Conservation (phyloP, 352 stramenopile species). For the Phytopythium mirpurense region DNA sequence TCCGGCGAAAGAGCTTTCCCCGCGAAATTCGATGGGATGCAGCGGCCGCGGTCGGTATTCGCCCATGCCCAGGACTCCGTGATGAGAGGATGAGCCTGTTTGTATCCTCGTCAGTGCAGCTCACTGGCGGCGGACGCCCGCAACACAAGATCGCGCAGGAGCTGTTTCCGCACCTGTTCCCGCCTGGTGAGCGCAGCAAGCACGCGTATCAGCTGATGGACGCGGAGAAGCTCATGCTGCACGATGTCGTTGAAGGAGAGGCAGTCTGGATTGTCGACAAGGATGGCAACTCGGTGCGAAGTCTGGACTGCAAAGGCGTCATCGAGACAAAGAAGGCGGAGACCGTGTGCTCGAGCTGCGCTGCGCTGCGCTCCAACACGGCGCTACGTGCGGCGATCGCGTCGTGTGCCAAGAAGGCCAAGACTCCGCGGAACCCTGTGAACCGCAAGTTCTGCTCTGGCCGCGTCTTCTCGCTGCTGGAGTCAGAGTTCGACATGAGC, state of each 20-base stretch:
- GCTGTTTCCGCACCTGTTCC: constrained; percentile 64
- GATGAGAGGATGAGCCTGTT: constrained; percentile 49
- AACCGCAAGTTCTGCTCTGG: constrained; percentile 56
- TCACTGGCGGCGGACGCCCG: constrained; percentile 59
- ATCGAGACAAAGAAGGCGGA: constrained; percentile 37
- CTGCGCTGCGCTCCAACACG: constrained; percentile 41
- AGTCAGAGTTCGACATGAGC: constrained; percentile 50
- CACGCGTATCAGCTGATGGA: constrained; percentile 32
- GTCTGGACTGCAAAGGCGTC: constrained; percentile 54
- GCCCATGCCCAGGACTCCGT: constrained; percentile 64
- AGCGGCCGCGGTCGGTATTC: constrained; percentile 25
- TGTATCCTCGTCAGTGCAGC: constrained; percentile 46
- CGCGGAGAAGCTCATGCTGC: constrained; percentile 54
- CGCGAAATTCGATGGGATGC: constrained; percentile 55
- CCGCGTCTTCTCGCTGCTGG: constrained; percentile 43
- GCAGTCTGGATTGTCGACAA: constrained; percentile 80
- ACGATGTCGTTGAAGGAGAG: constrained; percentile 71
- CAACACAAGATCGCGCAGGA: constrained; percentile 63
- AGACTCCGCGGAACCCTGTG: constrained; percentile 35
- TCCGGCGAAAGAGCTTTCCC: constrained; percentile 32
- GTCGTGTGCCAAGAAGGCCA: constrained; percentile 32
- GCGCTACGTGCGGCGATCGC: constrained; percentile 38
- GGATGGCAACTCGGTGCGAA: constrained; percentile 61
- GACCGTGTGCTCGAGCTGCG: constrained; percentile 35
- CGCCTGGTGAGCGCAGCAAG: constrained; percentile 14